A percentile compares a stretch with the other conserved stretches of the same genome.
Evolutionary conservation across 75 land plant genomes (phyloP).

Genomic region (Picea glauca): DNA sequence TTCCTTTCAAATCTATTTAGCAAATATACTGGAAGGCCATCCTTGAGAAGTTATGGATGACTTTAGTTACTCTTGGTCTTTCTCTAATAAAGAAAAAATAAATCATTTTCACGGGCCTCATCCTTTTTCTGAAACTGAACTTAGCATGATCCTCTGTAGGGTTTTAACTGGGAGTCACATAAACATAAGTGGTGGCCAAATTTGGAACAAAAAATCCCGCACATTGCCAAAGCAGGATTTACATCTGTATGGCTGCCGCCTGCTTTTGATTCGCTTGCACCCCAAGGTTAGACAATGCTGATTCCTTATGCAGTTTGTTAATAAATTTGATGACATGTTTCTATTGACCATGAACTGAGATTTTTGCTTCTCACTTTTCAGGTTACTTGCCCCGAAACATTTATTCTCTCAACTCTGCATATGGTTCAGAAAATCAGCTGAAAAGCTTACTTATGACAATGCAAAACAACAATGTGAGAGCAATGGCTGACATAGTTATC

Average conservation of each 20-base stretch:
- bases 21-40: neutral
- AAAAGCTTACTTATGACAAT: conserved; percentile 52
- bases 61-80: neutral
- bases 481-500: conserved; percentile 91
- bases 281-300: conserved; percentile 49
- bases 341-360: neutral
- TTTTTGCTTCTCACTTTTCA: conserved; percentile 9
- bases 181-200: conserved; percentile 77
- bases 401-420: conserved; percentile 68
- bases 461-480: conserved; percentile 48
- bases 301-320: neutral
- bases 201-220: conserved; percentile 51
- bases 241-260: conserved; percentile 89
- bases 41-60: neutral
- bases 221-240: conserved; percentile 72
- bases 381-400: conserved; percentile 88
- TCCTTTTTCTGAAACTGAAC: neutral
- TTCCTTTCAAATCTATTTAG: neutral
- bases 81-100: neutral
- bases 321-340: neutral
- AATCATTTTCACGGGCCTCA: neutral
- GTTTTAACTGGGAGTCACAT: conserved; percentile 88
- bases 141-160: conserved; percentile 33
- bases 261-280: conserved; percentile 61
- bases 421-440: conserved; percentile 68